phyloP scores from a whole-genome alignment of 2,329 filamentous ascomycete genomes.

The Hypomyces perniciosus region DNA sequence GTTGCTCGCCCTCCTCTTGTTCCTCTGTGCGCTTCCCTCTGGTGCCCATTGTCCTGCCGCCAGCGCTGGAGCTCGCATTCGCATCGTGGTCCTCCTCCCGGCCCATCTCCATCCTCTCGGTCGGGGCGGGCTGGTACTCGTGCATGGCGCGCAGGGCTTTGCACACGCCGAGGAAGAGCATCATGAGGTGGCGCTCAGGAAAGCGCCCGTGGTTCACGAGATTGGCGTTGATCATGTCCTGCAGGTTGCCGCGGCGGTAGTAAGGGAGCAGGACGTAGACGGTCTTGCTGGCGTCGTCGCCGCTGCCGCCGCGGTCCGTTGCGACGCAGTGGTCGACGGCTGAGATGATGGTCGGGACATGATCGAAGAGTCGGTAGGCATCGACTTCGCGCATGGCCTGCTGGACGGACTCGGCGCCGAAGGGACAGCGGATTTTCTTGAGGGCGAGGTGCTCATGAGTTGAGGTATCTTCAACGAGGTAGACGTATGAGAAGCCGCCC shows the following conservation, averaged over 20 bases:
- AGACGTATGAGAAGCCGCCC: constrained; percentile 98
- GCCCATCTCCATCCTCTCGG: constrained; percentile 50
- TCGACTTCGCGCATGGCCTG: constrained; percentile 96
- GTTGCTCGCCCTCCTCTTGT: constrained; percentile 67
- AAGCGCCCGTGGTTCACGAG: constrained; percentile 90
- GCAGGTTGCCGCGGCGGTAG: constrained; percentile 89
- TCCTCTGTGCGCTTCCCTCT: constrained; percentile 48
- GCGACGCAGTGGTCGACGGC: constrained; percentile 77
- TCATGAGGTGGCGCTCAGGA: constrained; percentile 81
- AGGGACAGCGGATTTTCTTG: constrained; percentile 98
- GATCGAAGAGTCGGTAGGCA: constrained; percentile 84
- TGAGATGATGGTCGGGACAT: constrained; percentile 79
- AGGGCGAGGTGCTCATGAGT: constrained; percentile 83
- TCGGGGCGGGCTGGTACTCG: constrained; percentile 56
- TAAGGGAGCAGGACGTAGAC: constrained; percentile 96
- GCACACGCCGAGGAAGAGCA: constrained; percentile 86
- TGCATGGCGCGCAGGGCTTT: constrained; percentile 87
- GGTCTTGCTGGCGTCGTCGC: constrained; percentile 68
- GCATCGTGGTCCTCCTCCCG: constrained; percentile 34
- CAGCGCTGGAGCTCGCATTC: constrained; percentile 21
- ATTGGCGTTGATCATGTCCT: constrained; percentile 98
- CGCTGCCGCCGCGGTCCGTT: constrained; percentile 60
- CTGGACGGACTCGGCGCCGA: constrained; percentile 91
- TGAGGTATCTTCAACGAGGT: constrained; percentile 88
- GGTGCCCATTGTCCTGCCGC: constrained; percentile 24